Percentiles rank a stretch among this genome's conserved stretches.
These are phyloP conservation scores for Metarhizium guizhouense DNA, from an alignment of 2,329 filamentous ascomycete genomes.

Conservation along the genomic window DNA sequence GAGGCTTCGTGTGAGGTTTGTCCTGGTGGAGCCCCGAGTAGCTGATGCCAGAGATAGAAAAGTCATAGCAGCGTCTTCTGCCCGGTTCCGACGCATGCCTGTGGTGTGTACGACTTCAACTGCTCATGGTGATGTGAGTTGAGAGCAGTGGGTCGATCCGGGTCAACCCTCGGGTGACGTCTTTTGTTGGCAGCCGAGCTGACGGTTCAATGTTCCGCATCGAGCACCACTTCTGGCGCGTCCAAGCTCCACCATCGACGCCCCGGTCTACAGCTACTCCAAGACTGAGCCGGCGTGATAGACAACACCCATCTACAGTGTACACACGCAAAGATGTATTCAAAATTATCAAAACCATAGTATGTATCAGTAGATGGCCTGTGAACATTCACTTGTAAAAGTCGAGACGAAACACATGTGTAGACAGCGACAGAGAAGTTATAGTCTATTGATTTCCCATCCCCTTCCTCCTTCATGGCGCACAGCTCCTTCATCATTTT, in stretches of 20 bases:
- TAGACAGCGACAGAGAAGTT: background rate
- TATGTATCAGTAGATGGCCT: too few species aligned
- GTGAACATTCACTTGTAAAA: too few species aligned
- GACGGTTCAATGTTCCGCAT: too few species aligned
- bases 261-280: too few species aligned
- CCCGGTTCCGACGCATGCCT: conserved; percentile 6
- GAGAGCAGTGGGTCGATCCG: background rate
- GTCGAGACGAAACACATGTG: background rate
- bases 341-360: too few species aligned
- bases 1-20: background rate
- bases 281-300: too few species aligned
- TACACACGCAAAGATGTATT: too few species aligned
- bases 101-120: background rate
- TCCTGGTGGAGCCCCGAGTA: conserved; percentile 5
- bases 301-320: too few species aligned
- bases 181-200: background rate
- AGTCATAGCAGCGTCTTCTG: conserved; percentile 17
- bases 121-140: background rate
- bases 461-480: background rate
- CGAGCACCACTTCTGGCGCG: too few species aligned
- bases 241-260: too few species aligned
- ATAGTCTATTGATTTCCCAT: background rate
- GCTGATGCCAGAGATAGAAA: conserved; percentile 16
- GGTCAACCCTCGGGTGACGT: conserved; percentile 1
- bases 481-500: background rate